phyloP scores from a whole-genome alignment of 768 basidiomycete species.

The Sporobolomyces pararoseus region DNA sequence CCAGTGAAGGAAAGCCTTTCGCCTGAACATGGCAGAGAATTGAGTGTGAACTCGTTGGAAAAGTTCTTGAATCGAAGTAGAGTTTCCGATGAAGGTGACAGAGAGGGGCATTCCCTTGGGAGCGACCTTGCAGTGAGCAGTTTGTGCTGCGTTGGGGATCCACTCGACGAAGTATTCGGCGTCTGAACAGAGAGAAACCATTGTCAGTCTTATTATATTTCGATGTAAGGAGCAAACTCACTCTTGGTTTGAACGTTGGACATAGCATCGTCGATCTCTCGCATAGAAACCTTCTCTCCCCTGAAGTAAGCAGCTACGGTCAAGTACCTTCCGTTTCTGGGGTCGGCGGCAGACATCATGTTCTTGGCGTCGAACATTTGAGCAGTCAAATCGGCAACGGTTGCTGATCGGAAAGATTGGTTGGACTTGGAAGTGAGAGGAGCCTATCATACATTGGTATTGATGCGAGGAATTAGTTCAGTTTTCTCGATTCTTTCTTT shows the following conservation, averaged over 20 bases:
- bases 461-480: not conserved
- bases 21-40: slow-evolving; percentile 85
- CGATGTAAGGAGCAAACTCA: too few relatives aligned
- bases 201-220: too few relatives aligned
- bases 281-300: slow-evolving; percentile 94
- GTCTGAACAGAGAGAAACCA: too few relatives aligned
- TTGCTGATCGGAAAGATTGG: slow-evolving; percentile 78
- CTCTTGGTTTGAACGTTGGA: slow-evolving; percentile 87
- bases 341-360: slow-evolving; percentile 99
- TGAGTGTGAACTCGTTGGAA: slow-evolving; percentile 99
- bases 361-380: slow-evolving; percentile 99
- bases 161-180: slow-evolving; percentile 56
- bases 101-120: slow-evolving; percentile 64
- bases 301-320: slow-evolving; percentile 98
- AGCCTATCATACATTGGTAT: too few relatives aligned
- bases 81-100: slow-evolving; percentile 95
- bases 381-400: slow-evolving; percentile 93
- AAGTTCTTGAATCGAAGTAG: slow-evolving; percentile 92
- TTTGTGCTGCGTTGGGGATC: slow-evolving; percentile 93
- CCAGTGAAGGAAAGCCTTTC: slow-evolving; percentile 58
- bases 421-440: slow-evolving; percentile 84
- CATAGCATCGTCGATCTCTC: slow-evolving; percentile 99
- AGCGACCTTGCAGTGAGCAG: slow-evolving; percentile 96
- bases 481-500: not conserved
- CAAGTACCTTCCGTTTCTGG: slow-evolving; percentile 92